Evolutionary conservation across 2,329 filamentous ascomycete species (phyloP).

Genomic region (Cladobotryum protrusum): DNA sequence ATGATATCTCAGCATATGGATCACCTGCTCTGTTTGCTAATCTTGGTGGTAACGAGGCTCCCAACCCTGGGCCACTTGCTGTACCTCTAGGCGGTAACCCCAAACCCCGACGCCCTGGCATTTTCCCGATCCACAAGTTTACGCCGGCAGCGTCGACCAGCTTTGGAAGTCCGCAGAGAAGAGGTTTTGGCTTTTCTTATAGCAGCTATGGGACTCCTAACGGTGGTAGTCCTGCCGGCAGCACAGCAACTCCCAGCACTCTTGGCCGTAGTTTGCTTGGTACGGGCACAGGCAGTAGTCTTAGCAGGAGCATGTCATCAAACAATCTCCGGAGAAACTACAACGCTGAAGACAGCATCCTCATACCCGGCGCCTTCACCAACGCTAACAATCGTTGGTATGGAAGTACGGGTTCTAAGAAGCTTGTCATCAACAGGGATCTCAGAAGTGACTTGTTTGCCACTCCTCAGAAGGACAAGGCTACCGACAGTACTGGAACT

Average conservation of each 20-base stretch:
- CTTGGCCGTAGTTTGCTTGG: constrained; percentile 59
- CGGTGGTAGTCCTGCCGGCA: constrained; percentile 58
- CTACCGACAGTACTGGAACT: constrained; percentile 34
- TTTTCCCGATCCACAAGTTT: constrained; percentile 80
- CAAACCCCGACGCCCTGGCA: constrained; percentile 71
- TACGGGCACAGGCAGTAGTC: constrained; percentile 61
- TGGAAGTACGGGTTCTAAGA: constrained; percentile 70
- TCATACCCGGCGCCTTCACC: constrained; percentile 80
- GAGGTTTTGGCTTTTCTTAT: constrained; percentile 87
- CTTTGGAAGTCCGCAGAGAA: constrained; percentile 76
- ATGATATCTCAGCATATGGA: constrained; percentile 83
- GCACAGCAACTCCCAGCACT: constrained; percentile 60
- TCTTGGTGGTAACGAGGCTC: constrained; percentile 54
- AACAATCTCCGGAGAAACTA: constrained; percentile 80
- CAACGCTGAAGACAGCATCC: constrained; percentile 76
- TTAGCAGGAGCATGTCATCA: constrained; percentile 83
- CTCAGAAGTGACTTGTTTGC: constrained; percentile 68
- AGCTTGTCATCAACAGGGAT: constrained; percentile 84
- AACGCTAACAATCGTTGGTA: constrained; percentile 59
- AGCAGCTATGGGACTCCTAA: constrained; percentile 82
- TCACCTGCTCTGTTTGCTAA: constrained; percentile 79
- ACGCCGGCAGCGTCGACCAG: constrained; percentile 75
- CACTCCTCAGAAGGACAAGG: constrained; percentile 50
- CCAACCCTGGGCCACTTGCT: constrained; percentile 80
- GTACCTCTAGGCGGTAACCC: constrained; percentile 74